phyloP scores from a whole-genome alignment of 805 yeast species.

The Saccharomycopsis selenospora region DNA sequence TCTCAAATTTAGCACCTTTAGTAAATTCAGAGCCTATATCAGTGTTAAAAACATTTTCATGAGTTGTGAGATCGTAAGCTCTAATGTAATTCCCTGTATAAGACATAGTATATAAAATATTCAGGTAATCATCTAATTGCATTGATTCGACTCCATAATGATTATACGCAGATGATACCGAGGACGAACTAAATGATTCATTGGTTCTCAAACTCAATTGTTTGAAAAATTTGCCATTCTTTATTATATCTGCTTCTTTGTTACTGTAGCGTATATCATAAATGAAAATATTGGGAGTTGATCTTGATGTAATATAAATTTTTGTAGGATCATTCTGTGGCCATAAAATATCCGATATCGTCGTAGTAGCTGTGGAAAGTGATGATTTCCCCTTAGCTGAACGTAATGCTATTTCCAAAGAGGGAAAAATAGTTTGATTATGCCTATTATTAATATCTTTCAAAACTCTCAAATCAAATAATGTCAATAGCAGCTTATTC shows the following conservation, averaged over 20 bases:
- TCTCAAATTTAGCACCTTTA: not conserved
- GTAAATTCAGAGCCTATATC: not conserved
- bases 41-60: not conserved
- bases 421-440: not conserved
- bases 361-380: not conserved
- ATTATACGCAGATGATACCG: too few species aligned
- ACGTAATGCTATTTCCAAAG: not conserved
- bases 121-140: not conserved
- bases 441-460: not conserved
- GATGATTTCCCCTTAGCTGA: not conserved
- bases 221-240: not conserved
- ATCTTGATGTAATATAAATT: not conserved
- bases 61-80: not conserved
- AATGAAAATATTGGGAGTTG: not conserved
- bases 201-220: not conserved
- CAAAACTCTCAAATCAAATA: conserved; percentile 6
- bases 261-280: not conserved
- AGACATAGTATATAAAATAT: not conserved
- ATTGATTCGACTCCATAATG: not conserved
- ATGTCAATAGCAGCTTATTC: not conserved
- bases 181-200: too few species aligned
- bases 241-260: not conserved
- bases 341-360: conserved; percentile 1
- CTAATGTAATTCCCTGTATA: not conserved
- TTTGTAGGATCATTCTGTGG: not conserved